These are phyloP conservation scores for Tephrocybe rancida DNA, from an alignment of 768 basidiomycete species.

Conservation along the genomic window DNA sequence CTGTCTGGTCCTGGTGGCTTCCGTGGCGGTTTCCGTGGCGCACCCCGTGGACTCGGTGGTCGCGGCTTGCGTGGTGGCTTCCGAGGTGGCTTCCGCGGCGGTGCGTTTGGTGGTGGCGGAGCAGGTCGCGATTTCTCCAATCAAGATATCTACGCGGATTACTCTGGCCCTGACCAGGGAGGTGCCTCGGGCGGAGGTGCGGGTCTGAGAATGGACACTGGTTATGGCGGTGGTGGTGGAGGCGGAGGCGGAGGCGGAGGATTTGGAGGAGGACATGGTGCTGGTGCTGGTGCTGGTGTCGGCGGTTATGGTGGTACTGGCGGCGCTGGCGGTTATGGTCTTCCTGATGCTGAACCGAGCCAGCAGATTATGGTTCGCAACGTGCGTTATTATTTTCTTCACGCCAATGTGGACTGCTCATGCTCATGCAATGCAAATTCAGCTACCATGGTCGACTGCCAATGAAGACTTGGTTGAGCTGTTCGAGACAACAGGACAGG, in stretches of 20 bases:
- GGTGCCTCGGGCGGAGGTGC: conserved; percentile 39
- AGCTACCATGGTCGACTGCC: conserved; percentile 99
- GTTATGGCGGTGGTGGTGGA: conserved; percentile 31
- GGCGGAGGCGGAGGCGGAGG: conserved; percentile 30
- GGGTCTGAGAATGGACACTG: conserved; percentile 38
- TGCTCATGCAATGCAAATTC: neutral
- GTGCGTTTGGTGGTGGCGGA: conserved; percentile 53
- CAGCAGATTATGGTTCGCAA: conserved; percentile 99
- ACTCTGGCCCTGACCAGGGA: conserved; percentile 83
- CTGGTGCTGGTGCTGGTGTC: conserved; percentile 33
- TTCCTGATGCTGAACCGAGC: conserved; percentile 77
- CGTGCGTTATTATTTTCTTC: conserved; percentile 54
- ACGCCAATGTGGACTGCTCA: neutral
- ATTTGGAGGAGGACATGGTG: conserved; percentile 31
- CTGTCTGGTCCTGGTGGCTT: conserved; percentile 73
- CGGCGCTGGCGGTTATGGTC: conserved; percentile 35
- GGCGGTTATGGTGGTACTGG: conserved; percentile 33
- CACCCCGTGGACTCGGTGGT: conserved; percentile 29
- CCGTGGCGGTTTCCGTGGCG: conserved; percentile 53
- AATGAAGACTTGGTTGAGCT: conserved; percentile 98
- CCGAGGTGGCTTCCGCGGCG: conserved; percentile 57
- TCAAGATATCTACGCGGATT: conserved; percentile 90
- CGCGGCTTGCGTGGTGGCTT: conserved; percentile 46
- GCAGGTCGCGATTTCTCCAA: conserved; percentile 81
- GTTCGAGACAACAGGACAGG: conserved; percentile 96